These are phyloP conservation scores for Colletotrichum spinosum DNA, from an alignment of 2,329 filamentous ascomycete genomes.

Conservation along the genomic window DNA sequence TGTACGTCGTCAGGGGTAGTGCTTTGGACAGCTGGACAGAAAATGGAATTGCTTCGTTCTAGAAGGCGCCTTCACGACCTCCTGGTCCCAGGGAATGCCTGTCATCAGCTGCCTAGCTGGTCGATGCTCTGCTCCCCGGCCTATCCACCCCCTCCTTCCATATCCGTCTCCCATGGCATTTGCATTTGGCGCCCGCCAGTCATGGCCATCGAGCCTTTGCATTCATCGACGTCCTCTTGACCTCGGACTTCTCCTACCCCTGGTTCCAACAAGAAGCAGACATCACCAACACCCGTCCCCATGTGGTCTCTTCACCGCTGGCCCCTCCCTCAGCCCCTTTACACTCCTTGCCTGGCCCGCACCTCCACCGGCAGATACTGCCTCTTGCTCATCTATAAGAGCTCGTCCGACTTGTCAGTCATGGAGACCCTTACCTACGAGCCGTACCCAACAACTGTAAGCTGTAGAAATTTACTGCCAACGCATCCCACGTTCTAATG, in stretches of 20 bases:
- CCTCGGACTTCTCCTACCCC: constrained; percentile 1
- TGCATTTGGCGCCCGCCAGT: constrained; percentile 19
- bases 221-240: not conserved
- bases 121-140: constrained; percentile 3
- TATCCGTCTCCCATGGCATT: constrained; percentile 11
- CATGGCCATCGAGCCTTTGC: not conserved
- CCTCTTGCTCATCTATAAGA: constrained; percentile 28
- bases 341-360: not conserved
- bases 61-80: constrained; percentile 28
- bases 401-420: constrained; percentile 19
- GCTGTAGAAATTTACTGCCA: constrained; percentile 20
- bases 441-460: constrained; percentile 19
- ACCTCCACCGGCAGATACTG: constrained; percentile 12
- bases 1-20: constrained; percentile 10
- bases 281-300: constrained; percentile 24
- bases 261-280: constrained; percentile 23
- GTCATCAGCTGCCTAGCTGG: constrained; percentile 14
- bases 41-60: constrained; percentile 31
- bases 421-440: constrained; percentile 22
- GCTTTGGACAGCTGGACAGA: not conserved
- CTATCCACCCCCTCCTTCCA: constrained; percentile 14
- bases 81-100: constrained; percentile 17
- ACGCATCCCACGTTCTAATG: constrained; percentile 19
- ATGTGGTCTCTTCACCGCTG: constrained; percentile 27
- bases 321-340: constrained; percentile 11